Conservation (phyloP, 78 protist species). For the slime mould (Dictyostelium discoideum) region dicty_2.7 NC_007088.5:2129501-2130000, state of each 20-base stretch:
- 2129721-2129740: conserved; percentile 61
- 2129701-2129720: conserved; percentile 40
- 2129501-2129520: neutral
- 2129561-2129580: too few relatives aligned
- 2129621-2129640: neutral
- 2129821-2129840: neutral
- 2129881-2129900: conserved; percentile 55
- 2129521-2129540: neutral
- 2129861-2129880: conserved; percentile 11
- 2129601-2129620: neutral
- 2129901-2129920: conserved; percentile 41
- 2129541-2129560: neutral
- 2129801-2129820: neutral
- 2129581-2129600: neutral
- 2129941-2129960: conserved; percentile 93
- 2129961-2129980: conserved; percentile 64
- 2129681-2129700: conserved; percentile 16
- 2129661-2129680: conserved; percentile 71
- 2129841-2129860: neutral
- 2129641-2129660: conserved; percentile 38
- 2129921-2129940: conserved; percentile 80
- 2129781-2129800: neutral
- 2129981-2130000: conserved; percentile 22
- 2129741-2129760: conserved; percentile 69
- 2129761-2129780: neutral